Percentiles rank a stretch among this genome's conserved stretches.
These are phyloP conservation scores for Phylloporus arenicola DNA, from an alignment of 768 basidiomycete species.

Conservation along the genomic window DNA sequence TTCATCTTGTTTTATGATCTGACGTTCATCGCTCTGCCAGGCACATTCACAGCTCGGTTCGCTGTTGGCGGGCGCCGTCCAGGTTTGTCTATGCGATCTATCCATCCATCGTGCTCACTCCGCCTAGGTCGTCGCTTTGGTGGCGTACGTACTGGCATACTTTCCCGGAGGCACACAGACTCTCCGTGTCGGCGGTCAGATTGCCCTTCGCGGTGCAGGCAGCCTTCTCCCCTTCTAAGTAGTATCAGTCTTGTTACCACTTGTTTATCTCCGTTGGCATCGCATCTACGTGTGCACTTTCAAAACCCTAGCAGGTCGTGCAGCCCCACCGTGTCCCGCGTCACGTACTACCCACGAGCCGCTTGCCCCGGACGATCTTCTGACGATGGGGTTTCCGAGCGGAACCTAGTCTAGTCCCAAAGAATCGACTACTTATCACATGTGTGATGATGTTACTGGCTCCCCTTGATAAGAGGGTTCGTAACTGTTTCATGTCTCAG, in stretches of 20 bases:
- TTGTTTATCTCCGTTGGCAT: conserved; percentile 4
- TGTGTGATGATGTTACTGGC: no score
- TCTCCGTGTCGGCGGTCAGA: conserved; percentile 69
- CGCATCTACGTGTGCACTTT: background rate
- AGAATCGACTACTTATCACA: no score
- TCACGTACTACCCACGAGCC: no score
- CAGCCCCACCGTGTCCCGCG: conserved; percentile 53
- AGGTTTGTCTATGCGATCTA: conserved; percentile 38
- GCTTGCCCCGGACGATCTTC: no score
- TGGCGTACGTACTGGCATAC: conserved; percentile 89
- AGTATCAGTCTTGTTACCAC: background rate
- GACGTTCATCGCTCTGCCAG: conserved; percentile 34
- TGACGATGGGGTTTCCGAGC: no score
- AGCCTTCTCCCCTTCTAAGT: conserved; percentile 56
- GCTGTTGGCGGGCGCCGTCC: conserved; percentile 73
- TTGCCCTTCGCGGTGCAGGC: conserved; percentile 80
- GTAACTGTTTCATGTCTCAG: no score
- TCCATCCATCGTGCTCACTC: background rate
- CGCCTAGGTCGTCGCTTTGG: conserved; percentile 67
- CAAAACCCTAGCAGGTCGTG: conserved; percentile 32
- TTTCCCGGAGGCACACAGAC: conserved; percentile 90
- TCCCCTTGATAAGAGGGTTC: no score
- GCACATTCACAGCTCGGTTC: conserved; percentile 83
- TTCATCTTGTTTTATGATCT: background rate
- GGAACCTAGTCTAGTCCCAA: no score